phyloP scores from a whole-genome alignment of 2,329 filamentous ascomycete genomes.

The Ophiocordyceps camponoti-floridani region DNA sequence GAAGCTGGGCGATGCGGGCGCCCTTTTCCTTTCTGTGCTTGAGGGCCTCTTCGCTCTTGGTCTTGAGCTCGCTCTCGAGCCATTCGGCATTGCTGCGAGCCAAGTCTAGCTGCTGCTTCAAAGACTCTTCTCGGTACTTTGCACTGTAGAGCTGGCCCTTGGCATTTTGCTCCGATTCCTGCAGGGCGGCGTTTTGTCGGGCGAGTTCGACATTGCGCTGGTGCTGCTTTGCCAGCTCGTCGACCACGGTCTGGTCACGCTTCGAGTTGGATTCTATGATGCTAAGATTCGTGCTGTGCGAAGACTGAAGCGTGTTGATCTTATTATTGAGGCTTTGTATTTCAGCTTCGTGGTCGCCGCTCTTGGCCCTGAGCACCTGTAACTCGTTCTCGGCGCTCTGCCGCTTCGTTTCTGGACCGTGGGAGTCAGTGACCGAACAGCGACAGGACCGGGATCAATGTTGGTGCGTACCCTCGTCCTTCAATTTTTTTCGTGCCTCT shows the following conservation, averaged over 20 bases:
- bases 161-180: constrained; percentile 69
- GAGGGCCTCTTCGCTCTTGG: constrained; percentile 69
- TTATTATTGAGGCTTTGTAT: constrained; percentile 63
- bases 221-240: constrained; percentile 77
- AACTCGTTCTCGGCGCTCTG: constrained; percentile 68
- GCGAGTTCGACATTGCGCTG: constrained; percentile 71
- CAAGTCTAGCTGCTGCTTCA: constrained; percentile 80
- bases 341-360: constrained; percentile 56
- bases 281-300: constrained; percentile 77
- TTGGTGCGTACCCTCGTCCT: constrained; percentile 51
- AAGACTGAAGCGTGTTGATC: constrained; percentile 72
- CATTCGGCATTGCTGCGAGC: constrained; percentile 84
- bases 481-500: constrained; percentile 62
- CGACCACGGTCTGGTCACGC: constrained; percentile 68
- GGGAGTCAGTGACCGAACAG: background rate
- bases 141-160: constrained; percentile 64
- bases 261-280: constrained; percentile 80
- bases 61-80: constrained; percentile 82
- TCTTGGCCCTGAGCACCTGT: constrained; percentile 56
- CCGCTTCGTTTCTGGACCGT: constrained; percentile 48
- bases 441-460: too few species aligned
- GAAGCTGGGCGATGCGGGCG: constrained; percentile 70
- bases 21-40: constrained; percentile 93
- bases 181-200: constrained; percentile 63
- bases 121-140: constrained; percentile 76